phyloP scores from a whole-genome alignment of 257 asterid species.

The Haberlea rhodopensis region DNA sequence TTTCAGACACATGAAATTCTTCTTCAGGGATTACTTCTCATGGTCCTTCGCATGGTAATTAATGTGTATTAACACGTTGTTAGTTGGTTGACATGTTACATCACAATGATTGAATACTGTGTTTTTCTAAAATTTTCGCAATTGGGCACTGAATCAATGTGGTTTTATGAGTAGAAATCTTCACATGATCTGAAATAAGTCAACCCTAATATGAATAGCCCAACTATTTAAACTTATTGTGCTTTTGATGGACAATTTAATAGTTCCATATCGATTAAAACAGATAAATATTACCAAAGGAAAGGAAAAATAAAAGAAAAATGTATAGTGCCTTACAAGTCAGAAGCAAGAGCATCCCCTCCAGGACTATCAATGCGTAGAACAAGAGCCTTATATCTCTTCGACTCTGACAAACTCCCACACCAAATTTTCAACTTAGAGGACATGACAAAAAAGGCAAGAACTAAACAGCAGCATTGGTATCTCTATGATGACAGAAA shows the following conservation, averaged over 20 bases:
- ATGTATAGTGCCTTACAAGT: slow-evolving; percentile 61
- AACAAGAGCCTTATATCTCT: slow-evolving; percentile 79
- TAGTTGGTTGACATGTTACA: slow-evolving; percentile 4
- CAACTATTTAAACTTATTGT: too few relatives aligned
- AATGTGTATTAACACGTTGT: neutral
- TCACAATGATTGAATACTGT: neutral
- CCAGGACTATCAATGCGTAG: slow-evolving; percentile 98
- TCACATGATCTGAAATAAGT: too few relatives aligned
- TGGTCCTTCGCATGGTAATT: neutral
- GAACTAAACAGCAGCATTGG: neutral
- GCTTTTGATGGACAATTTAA: too few relatives aligned
- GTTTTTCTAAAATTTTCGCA: neutral
- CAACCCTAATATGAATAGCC: too few relatives aligned
- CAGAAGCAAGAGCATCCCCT: slow-evolving; percentile 99
- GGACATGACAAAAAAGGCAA: neutral
- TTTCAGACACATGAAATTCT: slow-evolving; percentile 10
- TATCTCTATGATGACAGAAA: neutral
- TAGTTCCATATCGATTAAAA: too few relatives aligned
- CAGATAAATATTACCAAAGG: slow-evolving; percentile 1
- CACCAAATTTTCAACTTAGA: neutral
- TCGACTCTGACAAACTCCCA: slow-evolving; percentile 60
- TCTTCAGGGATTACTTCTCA: neutral
- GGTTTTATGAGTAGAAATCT: too few relatives aligned
- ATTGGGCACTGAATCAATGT: neutral
- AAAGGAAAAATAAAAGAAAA: neutral